Conservation (phyloP, 768 basidiomycete genomes). For the Naganishia vishniacii region DNA sequence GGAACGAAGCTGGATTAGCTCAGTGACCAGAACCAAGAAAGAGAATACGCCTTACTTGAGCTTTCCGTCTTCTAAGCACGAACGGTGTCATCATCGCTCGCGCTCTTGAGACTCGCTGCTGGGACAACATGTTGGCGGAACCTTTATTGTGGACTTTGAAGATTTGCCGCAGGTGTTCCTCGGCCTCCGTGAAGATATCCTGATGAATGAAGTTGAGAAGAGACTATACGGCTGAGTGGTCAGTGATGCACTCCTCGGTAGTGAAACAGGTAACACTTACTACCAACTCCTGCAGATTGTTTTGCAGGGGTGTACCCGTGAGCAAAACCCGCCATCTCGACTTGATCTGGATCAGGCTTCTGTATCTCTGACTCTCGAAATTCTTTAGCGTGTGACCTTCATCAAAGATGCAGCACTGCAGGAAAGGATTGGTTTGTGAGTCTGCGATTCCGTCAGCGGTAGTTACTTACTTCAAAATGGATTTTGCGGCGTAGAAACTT, state of each 20-base stretch:
- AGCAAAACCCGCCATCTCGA: slow-evolving; percentile 85
- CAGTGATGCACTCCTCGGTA: not conserved
- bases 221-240: slow-evolving; percentile 57
- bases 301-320: slow-evolving; percentile 86
- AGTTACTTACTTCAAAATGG: slow-evolving; percentile 75
- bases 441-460: no score
- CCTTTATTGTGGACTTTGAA: slow-evolving; percentile 81
- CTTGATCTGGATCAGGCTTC: slow-evolving; percentile 73
- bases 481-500: slow-evolving; percentile 81
- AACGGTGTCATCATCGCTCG: slow-evolving; percentile 99
- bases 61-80: slow-evolving; percentile 91
- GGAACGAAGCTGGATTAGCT: no score
- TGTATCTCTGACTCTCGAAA: slow-evolving; percentile 93
- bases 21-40: not conserved
- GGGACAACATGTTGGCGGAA: slow-evolving; percentile 82
- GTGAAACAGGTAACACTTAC: slow-evolving; percentile 41
- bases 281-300: slow-evolving; percentile 54
- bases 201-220: slow-evolving; percentile 97
- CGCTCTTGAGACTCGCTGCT: slow-evolving; percentile 86
- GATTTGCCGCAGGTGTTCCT: slow-evolving; percentile 78
- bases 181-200: slow-evolving; percentile 69
- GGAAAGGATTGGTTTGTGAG: slow-evolving; percentile 6
- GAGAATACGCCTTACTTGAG: slow-evolving; percentile 58
- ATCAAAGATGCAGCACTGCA: slow-evolving; percentile 88
- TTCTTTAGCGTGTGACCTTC: slow-evolving; percentile 98